Conservation (phyloP, 805 yeast genomes). For the Debaryomyces tyrocola region DNA sequence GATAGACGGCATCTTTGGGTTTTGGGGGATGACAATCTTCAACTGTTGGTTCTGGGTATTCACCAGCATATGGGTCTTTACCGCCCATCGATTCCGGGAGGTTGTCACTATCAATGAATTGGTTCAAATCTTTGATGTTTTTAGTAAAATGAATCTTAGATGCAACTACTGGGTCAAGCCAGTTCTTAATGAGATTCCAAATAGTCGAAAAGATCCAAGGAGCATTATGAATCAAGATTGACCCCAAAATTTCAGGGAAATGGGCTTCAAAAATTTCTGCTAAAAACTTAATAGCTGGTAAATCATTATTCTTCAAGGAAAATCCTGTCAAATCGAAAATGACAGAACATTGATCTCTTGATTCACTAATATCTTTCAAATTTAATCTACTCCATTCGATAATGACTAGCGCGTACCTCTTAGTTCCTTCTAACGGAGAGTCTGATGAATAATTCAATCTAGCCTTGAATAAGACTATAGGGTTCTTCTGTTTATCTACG, state of each 20-base stretch:
- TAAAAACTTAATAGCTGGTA: conserved; percentile 84
- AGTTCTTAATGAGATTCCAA: conserved; percentile 87
- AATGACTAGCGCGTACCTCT: conserved; percentile 68
- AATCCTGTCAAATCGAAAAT: conserved; percentile 86
- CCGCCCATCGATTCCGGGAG: conserved; percentile 77
- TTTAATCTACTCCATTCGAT: conserved; percentile 84
- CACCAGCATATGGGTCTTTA: conserved; percentile 28
- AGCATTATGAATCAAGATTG: conserved; percentile 83
- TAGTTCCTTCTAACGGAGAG: conserved; percentile 63
- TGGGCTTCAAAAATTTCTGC: conserved; percentile 91
- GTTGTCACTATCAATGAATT: conserved; percentile 53
- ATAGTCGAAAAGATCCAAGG: conserved; percentile 97
- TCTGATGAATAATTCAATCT: conserved; percentile 59
- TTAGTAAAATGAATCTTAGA: conserved; percentile 81
- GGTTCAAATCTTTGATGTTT: conserved; percentile 57
- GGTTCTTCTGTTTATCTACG: conserved; percentile 68
- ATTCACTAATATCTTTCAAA: conserved; percentile 55
- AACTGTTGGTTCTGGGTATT: conserved; percentile 5
- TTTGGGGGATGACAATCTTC: conserved; percentile 7
- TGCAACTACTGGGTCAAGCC: conserved; percentile 95
- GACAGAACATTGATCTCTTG: conserved; percentile 63
- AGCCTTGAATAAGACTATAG: conserved; percentile 80
- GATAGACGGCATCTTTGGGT: conserved; percentile 40
- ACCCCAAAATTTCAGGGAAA: conserved; percentile 91
- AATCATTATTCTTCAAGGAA: conserved; percentile 90